Base-by-base conservation (phyloP, 2,329 filamentous ascomycete genomes). In the Ophiostoma triangulosporum region DNA sequence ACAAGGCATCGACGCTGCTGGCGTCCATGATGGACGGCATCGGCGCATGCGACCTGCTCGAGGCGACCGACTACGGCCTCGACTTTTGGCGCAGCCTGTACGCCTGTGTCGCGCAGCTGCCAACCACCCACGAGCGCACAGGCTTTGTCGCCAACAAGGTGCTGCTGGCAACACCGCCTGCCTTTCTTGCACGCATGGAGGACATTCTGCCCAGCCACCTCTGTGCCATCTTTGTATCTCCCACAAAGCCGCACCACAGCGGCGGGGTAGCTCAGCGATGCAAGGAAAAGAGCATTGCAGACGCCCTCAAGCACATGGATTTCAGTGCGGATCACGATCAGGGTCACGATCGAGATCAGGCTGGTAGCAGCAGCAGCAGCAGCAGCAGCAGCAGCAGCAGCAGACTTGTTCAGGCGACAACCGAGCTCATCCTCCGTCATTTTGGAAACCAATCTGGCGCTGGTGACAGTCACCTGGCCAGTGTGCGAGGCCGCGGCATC, bases 61-160 rank as follows among this genome's bases (percentile, higher is more conserved):
- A 50, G 12, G 48, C 56, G 4, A 27, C 24, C 31, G 57, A 59
- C 43, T 53, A 54, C 11, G 54, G 56, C 2, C 8, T 17, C 5
- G 29, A 12, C 9, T 55, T 60, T 17, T 60, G 57, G 59, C 50
- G 53, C 6, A 49, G 38, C 1, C 51, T 58, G 14, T 31, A 55
- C 12, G 49, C 26, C 4, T 24, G 27, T 15, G 29, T 40, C 11
- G 36, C 53, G 26, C 38, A 49, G 17, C 36, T 49, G 11, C 20
- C 48, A 14, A 29, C 15, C 11, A 29, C 17, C 12, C 38, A 45
- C 11, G 40, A 9, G n/a, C 12, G 14, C 46, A 26, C 27, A 20
- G 31, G 26, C 17, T 22, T 8, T 4, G 22, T 54, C 6, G 53
- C 50, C 5, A 31, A 33, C 6, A 46, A 51, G 11, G 35, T 33